Conservation (phyloP, 176 grass and related monocot species). For the Puccinellia tenuiflora region DNA sequence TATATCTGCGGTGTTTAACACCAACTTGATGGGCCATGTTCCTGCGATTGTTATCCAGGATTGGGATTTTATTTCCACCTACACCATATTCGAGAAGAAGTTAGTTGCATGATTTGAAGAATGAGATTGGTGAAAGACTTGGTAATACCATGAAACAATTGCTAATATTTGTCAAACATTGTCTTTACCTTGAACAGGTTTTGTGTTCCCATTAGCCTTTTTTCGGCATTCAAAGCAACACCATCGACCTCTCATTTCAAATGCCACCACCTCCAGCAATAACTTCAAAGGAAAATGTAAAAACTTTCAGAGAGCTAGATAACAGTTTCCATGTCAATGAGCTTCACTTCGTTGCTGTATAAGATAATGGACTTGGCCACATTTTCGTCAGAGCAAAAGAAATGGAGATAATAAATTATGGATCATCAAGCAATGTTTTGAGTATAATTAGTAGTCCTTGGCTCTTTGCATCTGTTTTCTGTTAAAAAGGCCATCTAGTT, state of each 20-base stretch:
- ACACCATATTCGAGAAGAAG: neutral
- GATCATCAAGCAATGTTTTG: neutral
- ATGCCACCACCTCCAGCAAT: constrained; percentile 16
- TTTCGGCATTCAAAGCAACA: constrained; percentile 17
- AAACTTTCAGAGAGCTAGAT: constrained; percentile 10
- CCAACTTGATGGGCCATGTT: constrained; percentile 1
- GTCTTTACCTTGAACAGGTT: neutral
- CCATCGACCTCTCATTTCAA: constrained; percentile 1
- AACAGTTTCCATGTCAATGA: neutral
- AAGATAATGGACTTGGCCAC: neutral
- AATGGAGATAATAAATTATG: neutral
- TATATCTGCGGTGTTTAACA: constrained; percentile 1
- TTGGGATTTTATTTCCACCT: neutral
- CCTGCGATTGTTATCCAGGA: neutral
- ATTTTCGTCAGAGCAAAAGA: neutral
- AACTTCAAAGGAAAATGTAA: constrained; percentile 19
- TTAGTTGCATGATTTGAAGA: neutral
- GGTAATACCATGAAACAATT: neutral
- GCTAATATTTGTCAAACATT: neutral
- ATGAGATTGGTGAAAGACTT: neutral
- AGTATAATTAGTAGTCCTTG: neutral
- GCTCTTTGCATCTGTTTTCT: neutral
- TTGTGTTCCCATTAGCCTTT: neutral
- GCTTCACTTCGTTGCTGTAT: neutral
- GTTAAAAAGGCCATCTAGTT: neutral